Evolutionary conservation across 345 rosid species (phyloP).

Genomic region (Carallia pectinifolia): DNA sequence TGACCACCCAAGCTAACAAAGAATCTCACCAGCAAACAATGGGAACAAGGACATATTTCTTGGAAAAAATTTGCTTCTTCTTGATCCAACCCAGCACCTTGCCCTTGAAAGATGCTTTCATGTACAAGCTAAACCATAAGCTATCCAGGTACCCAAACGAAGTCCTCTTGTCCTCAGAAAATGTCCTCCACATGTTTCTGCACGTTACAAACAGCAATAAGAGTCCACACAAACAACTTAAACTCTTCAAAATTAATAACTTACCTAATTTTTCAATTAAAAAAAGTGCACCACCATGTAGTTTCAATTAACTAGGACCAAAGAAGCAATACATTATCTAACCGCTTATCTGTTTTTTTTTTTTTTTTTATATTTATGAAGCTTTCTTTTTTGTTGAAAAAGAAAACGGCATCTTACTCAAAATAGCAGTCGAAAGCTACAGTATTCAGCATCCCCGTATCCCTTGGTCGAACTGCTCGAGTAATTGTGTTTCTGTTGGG

Average conservation of each 20-base stretch:
- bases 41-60: constrained; percentile 69
- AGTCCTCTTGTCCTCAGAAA: constrained; percentile 42
- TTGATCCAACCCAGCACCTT: constrained; percentile 54
- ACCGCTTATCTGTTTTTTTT: too few relatives aligned
- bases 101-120: constrained; percentile 25
- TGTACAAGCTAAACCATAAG: constrained; percentile 59
- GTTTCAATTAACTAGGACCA: too few relatives aligned
- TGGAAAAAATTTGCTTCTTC: constrained; percentile 49
- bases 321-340: too few relatives aligned
- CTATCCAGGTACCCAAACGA: constrained; percentile 47
- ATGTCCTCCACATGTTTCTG: constrained; percentile 52
- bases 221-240: too few relatives aligned
- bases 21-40: constrained; percentile 56
- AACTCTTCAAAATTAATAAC: too few relatives aligned
- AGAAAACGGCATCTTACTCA: constrained; percentile 39
- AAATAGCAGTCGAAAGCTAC: constrained; percentile 30
- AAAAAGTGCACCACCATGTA: neutral
- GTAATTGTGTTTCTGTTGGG: constrained; percentile 27
- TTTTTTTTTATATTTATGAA: too few relatives aligned
- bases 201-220: constrained; percentile 1
- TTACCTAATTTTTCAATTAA: neutral
- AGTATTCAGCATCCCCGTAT: constrained; percentile 17
- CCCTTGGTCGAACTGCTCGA: constrained; percentile 23
- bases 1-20: neutral
- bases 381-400: too few relatives aligned